Evolutionary conservation across 176 grass and related monocot species (phyloP), one percentile per base, ranked within the genome.

Genomic region (Cenchrus americanus): DNA sequence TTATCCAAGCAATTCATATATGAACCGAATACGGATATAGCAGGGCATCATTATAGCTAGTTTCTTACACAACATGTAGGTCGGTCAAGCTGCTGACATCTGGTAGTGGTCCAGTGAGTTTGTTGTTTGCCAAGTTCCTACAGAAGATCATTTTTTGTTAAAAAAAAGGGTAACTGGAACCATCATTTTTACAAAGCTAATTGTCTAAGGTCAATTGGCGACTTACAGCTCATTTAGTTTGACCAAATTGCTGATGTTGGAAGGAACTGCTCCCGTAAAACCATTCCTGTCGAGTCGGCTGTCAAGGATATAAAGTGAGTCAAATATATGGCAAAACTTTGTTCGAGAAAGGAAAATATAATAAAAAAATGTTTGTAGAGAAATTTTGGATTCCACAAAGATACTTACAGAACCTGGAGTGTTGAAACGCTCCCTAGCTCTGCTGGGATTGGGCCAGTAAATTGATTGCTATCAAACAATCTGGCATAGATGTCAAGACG

Each of bases 41-140:
- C 23, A 80, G 66, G 17, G 84, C 14, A 74, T 62, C 40, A 48
- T 23, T 21, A 17, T 6, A 37, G 15, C 73, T 52, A 26, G 71
- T 60, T 75, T 76, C 88, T 97, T 92, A 97, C 95, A 97, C 83
- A 80, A 83, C 83, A 74, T 88, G 86, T 58, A 97, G 73, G 1
- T 77, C 9, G 26, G 11, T 82, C 86, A 97, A 66, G 75, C 42
- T 53, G 71, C 88, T 74, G 46, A 97, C 86, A 91, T 94, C 34
- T 73, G 95, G 95, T 43, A 93, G 19, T 72, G 62, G 12, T 59
- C 95, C 95, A 34, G 64, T 89, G 41, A 97, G 53, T 17, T 84
- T 7, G 83, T 97, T 97, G 70, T 52, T 79, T 78, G 95, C 95
- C 67, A 97, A 87, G 83, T 91, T 92, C 74, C 95, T 97, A 77